Base-by-base conservation (phyloP, 2,329 filamentous ascomycete species). In the Sporothrix curviconia region DNA sequence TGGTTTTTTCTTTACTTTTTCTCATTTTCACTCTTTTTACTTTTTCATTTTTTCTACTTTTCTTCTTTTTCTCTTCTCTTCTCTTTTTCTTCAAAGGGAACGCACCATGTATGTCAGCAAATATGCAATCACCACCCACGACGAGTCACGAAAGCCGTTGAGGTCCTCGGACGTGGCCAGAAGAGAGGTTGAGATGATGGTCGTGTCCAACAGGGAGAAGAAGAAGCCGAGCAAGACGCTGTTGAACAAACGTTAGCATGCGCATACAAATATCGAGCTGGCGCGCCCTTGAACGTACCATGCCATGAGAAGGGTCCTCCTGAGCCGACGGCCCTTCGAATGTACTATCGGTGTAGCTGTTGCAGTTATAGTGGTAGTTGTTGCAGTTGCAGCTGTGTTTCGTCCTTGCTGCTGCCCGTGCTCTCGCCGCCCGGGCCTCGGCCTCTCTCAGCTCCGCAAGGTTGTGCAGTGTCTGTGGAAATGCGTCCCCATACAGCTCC, bases 171-270 rank as follows among this genome's bases (percentile, higher is more conserved):
- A 60, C 4, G 63, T 60, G 1, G 62, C 58, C 0, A 65, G 53
- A 0, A 65, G 64, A 2, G 64, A 65, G 3, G 64, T 65, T 3
- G 64, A 65, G 7, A 65, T 57, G 9, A 65, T 62, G 2, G 64
- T 64, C 15, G 62, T 64, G 34, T 65, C 64, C 7, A 65, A 51
- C 4, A 65, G 58, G 4, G 64, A 65, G 51, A 65, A 64, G 28
- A 65, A 61, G 32, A 65, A 63, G 11, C 63, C 62, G 3, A 57
- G n/a, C 9, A 65, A 34, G 12, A 65, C 57, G 39, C 64, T 65
- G 25, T 47, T 8, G 6, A 34, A 34, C 19, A 17, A 36, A 34
- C 14, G 15, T 19, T 11, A 22, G n/a, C n/a, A n/a, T 6, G 32
- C 32, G 7, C 9, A 34, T 34, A 34, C 32, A 34, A 34, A n/a